A percentile compares a stretch with the other conserved stretches of the same genome.
Evolutionary conservation across 768 basidiomycete species (phyloP).

Genomic region (Leucocoprinus birnbaumii): DNA sequence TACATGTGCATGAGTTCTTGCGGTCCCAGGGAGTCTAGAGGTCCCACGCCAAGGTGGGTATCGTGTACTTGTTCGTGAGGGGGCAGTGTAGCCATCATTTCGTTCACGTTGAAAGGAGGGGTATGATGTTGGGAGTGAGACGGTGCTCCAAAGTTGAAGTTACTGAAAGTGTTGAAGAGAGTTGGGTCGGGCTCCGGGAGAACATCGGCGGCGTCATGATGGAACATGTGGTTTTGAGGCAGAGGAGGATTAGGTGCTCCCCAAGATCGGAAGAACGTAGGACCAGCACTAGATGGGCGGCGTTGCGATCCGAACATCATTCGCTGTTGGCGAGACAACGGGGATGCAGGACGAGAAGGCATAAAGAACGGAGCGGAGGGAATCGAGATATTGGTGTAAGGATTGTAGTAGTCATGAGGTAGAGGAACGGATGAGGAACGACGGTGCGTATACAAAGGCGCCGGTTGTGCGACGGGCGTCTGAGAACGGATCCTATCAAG

Average conservation of each 20-base stretch:
- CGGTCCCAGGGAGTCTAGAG: conserved; percentile 10
- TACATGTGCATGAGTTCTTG: conserved; percentile 6
- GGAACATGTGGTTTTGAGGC: conserved; percentile 2
- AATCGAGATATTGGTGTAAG: conserved; percentile 32
- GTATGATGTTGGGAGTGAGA: conserved; percentile 6
- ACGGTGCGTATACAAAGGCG: conserved; percentile 36
- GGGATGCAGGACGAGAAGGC: conserved; percentile 15
- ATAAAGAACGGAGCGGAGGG: conserved; percentile 42
- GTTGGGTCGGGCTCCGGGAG: conserved; percentile 16
- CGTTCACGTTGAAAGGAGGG: conserved; percentile 9
- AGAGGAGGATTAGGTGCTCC: neutral
- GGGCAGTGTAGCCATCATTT: conserved; percentile 6
- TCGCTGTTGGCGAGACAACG: conserved; percentile 12
- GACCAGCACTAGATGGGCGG: conserved; percentile 15
- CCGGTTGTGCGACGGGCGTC: conserved; percentile 13
- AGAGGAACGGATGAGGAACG: conserved; percentile 66
- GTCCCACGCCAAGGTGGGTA: conserved; percentile 4
- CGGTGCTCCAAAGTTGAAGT: conserved; percentile 7
- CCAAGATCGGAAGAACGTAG: conserved; percentile 14
- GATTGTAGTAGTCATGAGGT: conserved; percentile 34
- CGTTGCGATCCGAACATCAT: conserved; percentile 15
- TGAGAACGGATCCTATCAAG: conserved; percentile 37
- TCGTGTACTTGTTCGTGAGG: conserved; percentile 9
- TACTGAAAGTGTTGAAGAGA: conserved; percentile 13
- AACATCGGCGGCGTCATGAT: conserved; percentile 11